A percentile compares a stretch with the other conserved stretches of the same genome.
phyloP scores from a whole-genome alignment of 345 rosid genomes.

The Sonneratia caseolaris region DNA sequence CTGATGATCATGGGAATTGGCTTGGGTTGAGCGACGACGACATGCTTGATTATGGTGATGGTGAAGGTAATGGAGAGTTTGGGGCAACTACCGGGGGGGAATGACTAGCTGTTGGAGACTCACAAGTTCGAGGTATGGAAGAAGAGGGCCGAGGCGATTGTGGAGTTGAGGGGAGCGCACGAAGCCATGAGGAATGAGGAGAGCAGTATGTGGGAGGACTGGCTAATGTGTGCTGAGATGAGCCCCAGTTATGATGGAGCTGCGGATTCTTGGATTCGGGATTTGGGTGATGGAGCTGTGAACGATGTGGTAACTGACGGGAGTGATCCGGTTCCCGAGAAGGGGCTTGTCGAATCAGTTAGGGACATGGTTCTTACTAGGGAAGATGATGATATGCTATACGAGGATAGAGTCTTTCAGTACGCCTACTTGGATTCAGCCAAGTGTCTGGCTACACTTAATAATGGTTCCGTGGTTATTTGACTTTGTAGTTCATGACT shows the following conservation, averaged over 20 bases:
- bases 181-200: constrained; percentile 60
- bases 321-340: constrained; percentile 33
- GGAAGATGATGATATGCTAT: constrained; percentile 75
- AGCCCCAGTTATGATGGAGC: constrained; percentile 42
- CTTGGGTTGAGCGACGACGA: constrained; percentile 61
- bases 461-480: constrained; percentile 69
- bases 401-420: constrained; percentile 80
- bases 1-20: constrained; percentile 85
- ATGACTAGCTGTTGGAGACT: constrained; percentile 37
- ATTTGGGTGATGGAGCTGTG: constrained; percentile 15
- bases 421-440: constrained; percentile 88
- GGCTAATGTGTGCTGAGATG: constrained; percentile 52
- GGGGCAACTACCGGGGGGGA: constrained; percentile 13
- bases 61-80: not conserved
- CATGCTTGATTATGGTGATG: constrained; percentile 30
- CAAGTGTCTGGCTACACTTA: constrained; percentile 64
- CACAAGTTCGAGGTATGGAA: constrained; percentile 84
- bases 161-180: constrained; percentile 80
- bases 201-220: constrained; percentile 88
- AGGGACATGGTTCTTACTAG: constrained; percentile 64
- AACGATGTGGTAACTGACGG: constrained; percentile 19
- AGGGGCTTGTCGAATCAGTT: constrained; percentile 56
- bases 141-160: constrained; percentile 85
- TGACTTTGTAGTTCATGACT: constrained; percentile 88
- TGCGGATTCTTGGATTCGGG: constrained; percentile 10